Percentiles rank a stretch among this genome's conserved stretches.
Evolutionary conservation across 1,139 yeast genomes (phyloP).

Genomic region (Nakaseomyces nivariensis): DNA sequence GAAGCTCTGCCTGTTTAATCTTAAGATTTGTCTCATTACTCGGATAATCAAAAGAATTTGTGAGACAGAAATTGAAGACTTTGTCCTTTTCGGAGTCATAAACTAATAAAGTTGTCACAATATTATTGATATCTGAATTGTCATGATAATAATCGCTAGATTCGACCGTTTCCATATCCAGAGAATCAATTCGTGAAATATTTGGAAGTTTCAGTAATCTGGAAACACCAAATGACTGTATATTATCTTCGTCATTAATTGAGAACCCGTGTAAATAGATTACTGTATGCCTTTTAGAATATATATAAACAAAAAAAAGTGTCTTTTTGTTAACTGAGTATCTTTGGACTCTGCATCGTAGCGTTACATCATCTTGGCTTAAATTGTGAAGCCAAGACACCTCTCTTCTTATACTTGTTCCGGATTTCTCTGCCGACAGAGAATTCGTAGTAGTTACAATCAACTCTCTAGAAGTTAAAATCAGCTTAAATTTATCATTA

Average conservation of each 20-base stretch:
- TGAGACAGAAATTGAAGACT: background rate
- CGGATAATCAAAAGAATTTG: background rate
- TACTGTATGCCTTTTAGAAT: constrained; percentile 16
- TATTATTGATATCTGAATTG: background rate
- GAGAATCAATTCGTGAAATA: background rate
- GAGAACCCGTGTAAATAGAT: constrained; percentile 19
- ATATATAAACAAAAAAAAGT: constrained; percentile 13
- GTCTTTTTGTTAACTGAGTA: constrained; percentile 6
- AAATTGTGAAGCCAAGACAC: constrained; percentile 66
- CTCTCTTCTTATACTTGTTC: constrained; percentile 31
- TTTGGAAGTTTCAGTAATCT: constrained; percentile 13
- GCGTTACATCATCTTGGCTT: constrained; percentile 45
- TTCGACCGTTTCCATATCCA: background rate
- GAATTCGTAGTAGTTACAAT: constrained; percentile 32
- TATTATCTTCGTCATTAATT: constrained; percentile 5
- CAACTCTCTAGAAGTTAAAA: constrained; percentile 54
- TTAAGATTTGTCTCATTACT: background rate
- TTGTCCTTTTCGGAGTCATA: background rate
- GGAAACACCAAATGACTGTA: constrained; percentile 16
- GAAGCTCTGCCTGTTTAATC: background rate
- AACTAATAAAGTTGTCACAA: background rate
- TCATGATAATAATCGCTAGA: background rate
- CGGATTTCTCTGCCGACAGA: constrained; percentile 7
- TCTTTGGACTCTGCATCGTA: constrained; percentile 33
- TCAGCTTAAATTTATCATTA: constrained; percentile 31